Evolutionary conservation across 345 rosid species (phyloP).

Genomic region (Acer negundo): DNA sequence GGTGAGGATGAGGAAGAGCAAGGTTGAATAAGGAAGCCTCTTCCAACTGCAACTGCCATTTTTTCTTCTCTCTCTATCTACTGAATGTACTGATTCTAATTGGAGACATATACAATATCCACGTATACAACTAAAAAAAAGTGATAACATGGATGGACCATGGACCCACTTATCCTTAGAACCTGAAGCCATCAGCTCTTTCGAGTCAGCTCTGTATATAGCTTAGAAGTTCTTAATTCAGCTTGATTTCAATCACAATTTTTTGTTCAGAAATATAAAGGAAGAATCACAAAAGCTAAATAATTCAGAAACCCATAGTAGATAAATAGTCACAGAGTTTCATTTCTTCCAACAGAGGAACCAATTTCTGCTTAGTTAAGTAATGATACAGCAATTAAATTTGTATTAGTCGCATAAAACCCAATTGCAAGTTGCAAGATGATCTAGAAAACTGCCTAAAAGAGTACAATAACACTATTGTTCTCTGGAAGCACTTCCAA

Average conservation of each 20-base stretch:
- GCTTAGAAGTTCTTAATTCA: not conserved
- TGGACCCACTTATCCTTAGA: constrained; percentile 35
- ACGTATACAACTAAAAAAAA: not conserved
- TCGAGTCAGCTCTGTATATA: not conserved
- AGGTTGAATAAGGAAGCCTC: constrained; percentile 41
- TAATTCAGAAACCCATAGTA: not conserved
- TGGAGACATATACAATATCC: constrained; percentile 22
- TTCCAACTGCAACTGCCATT: constrained; percentile 43
- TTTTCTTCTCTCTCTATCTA: constrained; percentile 23
- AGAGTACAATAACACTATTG: constrained; percentile 18
- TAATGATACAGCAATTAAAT: constrained; percentile 10
- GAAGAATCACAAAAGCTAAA: not conserved
- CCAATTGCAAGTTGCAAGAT: constrained; percentile 16
- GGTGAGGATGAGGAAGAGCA: constrained; percentile 29
- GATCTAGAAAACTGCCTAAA: not conserved
- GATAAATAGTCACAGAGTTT: not conserved
- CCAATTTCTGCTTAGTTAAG: constrained; percentile 3
- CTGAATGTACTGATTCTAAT: constrained; percentile 19
- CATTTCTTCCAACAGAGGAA: not conserved
- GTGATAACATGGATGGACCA: constrained; percentile 36
- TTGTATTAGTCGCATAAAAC: constrained; percentile 8
- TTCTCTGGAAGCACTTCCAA: constrained; percentile 4
- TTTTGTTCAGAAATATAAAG: not conserved
- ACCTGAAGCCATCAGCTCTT: constrained; percentile 3
- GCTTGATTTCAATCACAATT: not conserved